Base-by-base conservation (phyloP, 108 stramenopile genomes). In the Cylindrotheca fusiformis region DNA sequence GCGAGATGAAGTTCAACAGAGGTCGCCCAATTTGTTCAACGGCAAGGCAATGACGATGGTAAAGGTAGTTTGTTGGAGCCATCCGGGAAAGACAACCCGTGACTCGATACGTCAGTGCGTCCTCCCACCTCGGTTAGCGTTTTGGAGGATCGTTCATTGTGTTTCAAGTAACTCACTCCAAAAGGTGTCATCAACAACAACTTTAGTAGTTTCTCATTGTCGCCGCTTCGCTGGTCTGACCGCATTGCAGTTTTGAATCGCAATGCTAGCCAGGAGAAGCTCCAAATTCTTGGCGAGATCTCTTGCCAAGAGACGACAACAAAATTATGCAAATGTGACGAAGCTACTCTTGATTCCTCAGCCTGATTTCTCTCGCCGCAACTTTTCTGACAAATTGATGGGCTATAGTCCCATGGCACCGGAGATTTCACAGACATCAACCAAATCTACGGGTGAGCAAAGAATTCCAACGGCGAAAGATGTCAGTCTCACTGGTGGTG, bases 361-460 rank as follows among this genome's bases (percentile, higher is more conserved):
- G 36, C 36, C 14, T 6, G 14, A 49, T 29, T 20, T 17, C 25
- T 17, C 52, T 24, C 21, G 28, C 4, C 68, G 63, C 14, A 21
- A 21, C 27, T 61, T 77, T 33, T 91, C 91, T 1, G 86, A 86
- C 50, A 78, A 73, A 50, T 60, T 89, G 31, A 45, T 89, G 21
- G 88, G 91, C 18, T 72, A 84, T 75, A 81, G 78, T 69, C 87
- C 91, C 68, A 89, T 89, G 90, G 77, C 90, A 1, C 79, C 67
- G 1, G 30, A 61, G 2, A 21, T 14, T 2, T 57, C 80, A 32
- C 32, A 22, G 6, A 49, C 58, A 23, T 10, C 55, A 22, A 44
- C 60, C 0, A 8, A 14, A 28, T 2, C 14, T 32, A 32, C 33
- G 1, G 19, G 25, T 44, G 28, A 61, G 18, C 14, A 29, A 48